Conservation (phyloP, 2,329 filamentous ascomycete species). For the Pyrenochaeta sp. region DNA sequence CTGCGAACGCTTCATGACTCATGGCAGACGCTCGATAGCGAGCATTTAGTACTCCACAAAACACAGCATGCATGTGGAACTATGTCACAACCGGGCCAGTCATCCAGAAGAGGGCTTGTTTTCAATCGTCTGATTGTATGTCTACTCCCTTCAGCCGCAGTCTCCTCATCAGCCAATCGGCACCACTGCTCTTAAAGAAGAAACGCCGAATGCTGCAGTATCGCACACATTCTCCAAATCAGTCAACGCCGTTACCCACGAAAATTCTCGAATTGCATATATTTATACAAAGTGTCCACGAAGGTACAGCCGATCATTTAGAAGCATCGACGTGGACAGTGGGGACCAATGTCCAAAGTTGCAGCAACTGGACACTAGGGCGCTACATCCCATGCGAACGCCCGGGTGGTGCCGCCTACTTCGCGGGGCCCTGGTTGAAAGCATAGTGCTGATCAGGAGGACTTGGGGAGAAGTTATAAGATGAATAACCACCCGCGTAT, state of each 20-base stretch:
- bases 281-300: not conserved
- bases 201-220: slow-evolving; percentile 1
- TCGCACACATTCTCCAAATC: not conserved
- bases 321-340: not conserved
- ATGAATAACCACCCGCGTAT: slow-evolving; percentile 28
- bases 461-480: slow-evolving; percentile 20
- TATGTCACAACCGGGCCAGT: not conserved
- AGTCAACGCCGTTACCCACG: not conserved
- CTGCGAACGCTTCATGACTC: not conserved
- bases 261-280: not conserved
- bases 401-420: slow-evolving; percentile 10
- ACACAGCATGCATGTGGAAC: not conserved
- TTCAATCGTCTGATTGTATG: not conserved
- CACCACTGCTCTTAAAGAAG: not conserved
- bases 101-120: not conserved
- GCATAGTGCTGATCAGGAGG: slow-evolving; percentile 29
- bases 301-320: not conserved
- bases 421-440: slow-evolving; percentile 23
- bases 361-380: not conserved
- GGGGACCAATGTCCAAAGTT: not conserved
- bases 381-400: not conserved
- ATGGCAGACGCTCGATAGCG: not conserved
- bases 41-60: not conserved
- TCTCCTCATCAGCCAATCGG: not conserved
- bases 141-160: slow-evolving; percentile 1